A percentile compares a stretch with the other conserved stretches of the same genome.
phyloP scores from a whole-genome alignment of 768 basidiomycete genomes.

The Hemileccinum rubropunctum region DNA sequence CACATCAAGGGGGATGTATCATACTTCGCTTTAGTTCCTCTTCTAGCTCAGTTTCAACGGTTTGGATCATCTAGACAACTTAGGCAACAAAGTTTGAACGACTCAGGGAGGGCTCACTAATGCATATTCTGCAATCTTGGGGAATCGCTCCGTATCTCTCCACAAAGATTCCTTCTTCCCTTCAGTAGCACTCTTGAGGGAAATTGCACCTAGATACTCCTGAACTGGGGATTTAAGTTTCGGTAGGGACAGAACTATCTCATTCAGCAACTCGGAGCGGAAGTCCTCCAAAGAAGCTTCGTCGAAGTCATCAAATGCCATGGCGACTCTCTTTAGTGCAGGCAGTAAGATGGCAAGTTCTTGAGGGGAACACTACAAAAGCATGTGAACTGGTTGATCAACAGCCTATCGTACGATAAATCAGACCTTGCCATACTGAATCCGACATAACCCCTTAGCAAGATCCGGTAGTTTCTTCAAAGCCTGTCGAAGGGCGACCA shows the following conservation, averaged over 20 bases:
- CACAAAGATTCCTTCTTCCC: slow-evolving; percentile 73
- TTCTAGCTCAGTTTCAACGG: slow-evolving; percentile 66
- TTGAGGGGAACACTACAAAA: slow-evolving; percentile 68
- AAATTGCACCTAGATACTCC: slow-evolving; percentile 53
- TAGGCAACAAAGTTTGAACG: neutral
- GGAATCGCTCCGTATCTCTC: slow-evolving; percentile 51
- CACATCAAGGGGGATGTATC: slow-evolving; percentile 5
- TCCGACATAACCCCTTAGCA: slow-evolving; percentile 78
- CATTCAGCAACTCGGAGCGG: slow-evolving; percentile 63
- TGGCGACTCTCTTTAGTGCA: slow-evolving; percentile 70
- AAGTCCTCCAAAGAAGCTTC: slow-evolving; percentile 52
- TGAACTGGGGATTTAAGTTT: slow-evolving; percentile 53
- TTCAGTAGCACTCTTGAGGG: slow-evolving; percentile 58
- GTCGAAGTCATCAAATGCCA: slow-evolving; percentile 52
- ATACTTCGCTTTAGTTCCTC: slow-evolving; percentile 70
- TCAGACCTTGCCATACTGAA: slow-evolving; percentile 86
- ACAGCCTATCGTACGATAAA: neutral
- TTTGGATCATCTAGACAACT: slow-evolving; percentile 54
- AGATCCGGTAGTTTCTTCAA: slow-evolving; percentile 83
- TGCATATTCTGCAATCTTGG: slow-evolving; percentile 53
- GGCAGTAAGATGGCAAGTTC: slow-evolving; percentile 76
- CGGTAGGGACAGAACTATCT: slow-evolving; percentile 68
- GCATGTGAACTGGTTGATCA: neutral
- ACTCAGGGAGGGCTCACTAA: slow-evolving; percentile 45
- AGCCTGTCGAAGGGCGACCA: slow-evolving; percentile 66